Percentiles rank a stretch among this genome's conserved stretches.
phyloP scores from a whole-genome alignment of 2,329 filamentous ascomycete species.

The Aspergillus tubingensis region DNA sequence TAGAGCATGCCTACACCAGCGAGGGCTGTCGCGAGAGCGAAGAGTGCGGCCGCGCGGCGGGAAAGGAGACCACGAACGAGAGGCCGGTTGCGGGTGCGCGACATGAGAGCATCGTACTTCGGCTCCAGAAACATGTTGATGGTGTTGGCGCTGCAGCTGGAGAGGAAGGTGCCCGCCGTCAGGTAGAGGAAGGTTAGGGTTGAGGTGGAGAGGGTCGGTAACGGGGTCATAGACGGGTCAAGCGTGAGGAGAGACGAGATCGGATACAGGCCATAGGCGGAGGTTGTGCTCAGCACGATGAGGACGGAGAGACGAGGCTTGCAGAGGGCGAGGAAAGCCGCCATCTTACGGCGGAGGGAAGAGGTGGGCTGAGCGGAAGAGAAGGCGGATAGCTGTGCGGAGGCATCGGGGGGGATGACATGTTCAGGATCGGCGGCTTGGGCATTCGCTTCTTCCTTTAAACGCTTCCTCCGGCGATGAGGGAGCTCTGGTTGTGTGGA shows the following conservation, averaged over 20 bases:
- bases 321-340: constrained; percentile 85
- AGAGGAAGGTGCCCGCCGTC: constrained; percentile 83
- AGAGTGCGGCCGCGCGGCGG: constrained; percentile 69
- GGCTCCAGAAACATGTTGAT: constrained; percentile 98
- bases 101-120: constrained; percentile 87
- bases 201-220: constrained; percentile 67
- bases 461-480: constrained; percentile 46
- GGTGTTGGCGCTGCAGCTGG: constrained; percentile 87
- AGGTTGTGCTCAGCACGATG: constrained; percentile 86
- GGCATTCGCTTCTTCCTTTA: constrained; percentile 36
- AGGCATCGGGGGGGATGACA: constrained; percentile 60
- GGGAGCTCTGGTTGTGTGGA: constrained; percentile 37
- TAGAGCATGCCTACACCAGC: constrained; percentile 74
- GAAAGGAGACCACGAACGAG: constrained; percentile 80
- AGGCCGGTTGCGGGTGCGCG: constrained; percentile 85
- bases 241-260: constrained; percentile 84
- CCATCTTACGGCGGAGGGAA: constrained; percentile 66
- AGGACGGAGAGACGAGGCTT: constrained; percentile 92
- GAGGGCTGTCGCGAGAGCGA: constrained; percentile 72
- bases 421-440: constrained; percentile 29
- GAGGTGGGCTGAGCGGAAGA: constrained; percentile 58
- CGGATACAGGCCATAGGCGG: constrained; percentile 89
- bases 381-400: constrained; percentile 59
- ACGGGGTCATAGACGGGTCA: constrained; percentile 65
- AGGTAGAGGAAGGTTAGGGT: constrained; percentile 91